Evolutionary conservation across 1,284 basidiomycete species (phyloP), one percentile per base, ranked within the genome.

Genomic region (Boletus mariae): DNA sequence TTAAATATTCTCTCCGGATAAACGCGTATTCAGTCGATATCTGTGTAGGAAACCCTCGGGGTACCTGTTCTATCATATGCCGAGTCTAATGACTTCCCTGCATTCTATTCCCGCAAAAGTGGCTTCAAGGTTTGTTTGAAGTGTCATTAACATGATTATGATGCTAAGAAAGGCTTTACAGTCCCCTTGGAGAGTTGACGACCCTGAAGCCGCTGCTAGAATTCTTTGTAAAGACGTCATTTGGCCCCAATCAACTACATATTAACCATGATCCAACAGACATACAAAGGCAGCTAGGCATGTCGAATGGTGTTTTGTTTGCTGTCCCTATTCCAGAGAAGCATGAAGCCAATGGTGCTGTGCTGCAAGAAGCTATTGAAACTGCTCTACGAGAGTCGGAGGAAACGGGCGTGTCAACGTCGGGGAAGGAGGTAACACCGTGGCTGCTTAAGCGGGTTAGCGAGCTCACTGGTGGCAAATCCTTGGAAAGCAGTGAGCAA

Each of bases 401-500:
- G 58, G 80, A 82, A 58, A 87, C 87, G 59, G 94, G 94, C 0
- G 78, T 98, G 47, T 88, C 83, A 64, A 86, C 79, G 60, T 75
- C 77, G 12, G 97, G 97, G 6, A 98, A 98, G 65, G 90, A 94
- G 58, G 94, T 84, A 10, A 99, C 97, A 1, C 97, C 97, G 3
- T 99, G 96, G 96, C 77, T 99, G 11, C 76, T 99, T 29, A 79
- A 80, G 53, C 83, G 95, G 17, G 88, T 99, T 2, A 81, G 82
- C 8, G 87, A 98, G 68, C 75, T 99, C 45, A 94, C 91, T 0
- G 67, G 79, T 38, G 92, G 92, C 4, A 76, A 75, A 55, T 92
- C 92, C 2, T 72, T 95, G 49, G 73, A 77, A 40, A 86, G 82
- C 60, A 91, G 87, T 90, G 80, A 76, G 37, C 34, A 37, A 38